Evolutionary conservation across 495 filamentous ascomycete genomes (phyloP), one percentile per base, ranked within the genome.

Genomic region (Xylaria grammica): DNA sequence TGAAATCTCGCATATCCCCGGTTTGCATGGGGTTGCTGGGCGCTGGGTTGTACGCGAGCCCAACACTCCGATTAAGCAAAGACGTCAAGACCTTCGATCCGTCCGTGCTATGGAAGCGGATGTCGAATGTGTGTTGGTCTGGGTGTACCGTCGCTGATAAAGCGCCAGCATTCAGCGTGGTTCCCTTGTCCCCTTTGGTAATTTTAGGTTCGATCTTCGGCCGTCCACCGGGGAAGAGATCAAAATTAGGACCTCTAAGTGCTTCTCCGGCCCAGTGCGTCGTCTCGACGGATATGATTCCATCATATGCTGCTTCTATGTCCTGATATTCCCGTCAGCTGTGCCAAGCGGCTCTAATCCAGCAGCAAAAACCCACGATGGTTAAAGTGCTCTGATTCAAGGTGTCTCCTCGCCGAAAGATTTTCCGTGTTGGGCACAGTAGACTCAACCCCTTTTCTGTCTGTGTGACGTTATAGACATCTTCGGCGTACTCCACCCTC

Each of bases 221-320:
- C 19, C 73, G 78, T 6, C 83, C 83, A 22, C 76, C 74, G 0
- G 86, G 82, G 70, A 81, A 86, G 20, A 91, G 75, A 11, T 88
- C 79, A 68, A 89, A 91, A 65, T 90, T 78, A 1, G 89, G 90
- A 3, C 86, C 87, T 24, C 79, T 84, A 57, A 84, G 79, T 0
- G 79, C 67, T n/a, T 77, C 76, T 38, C 82, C 86, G 44, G 78
- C 81, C 86, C 89, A 91, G 68, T 92, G 89, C 0, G 85, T 86
- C 8, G 85, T 78, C 58, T 88, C 87, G 48, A 89, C 79, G 6
- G 86, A 86, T 57, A 89, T 82, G 19, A 87, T 79, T 50, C 87
- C 87, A 51, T 87, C 85, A 45, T 81, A 76, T 20, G 78, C 81
- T n/a, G 85, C 82, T 65, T 77, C 74, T 60, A 83, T 75, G 48